A percentile compares a stretch with the other conserved stretches of the same genome.
These are phyloP conservation scores for Epichloe sylvatica DNA, from an alignment of 2,329 filamentous ascomycete species.

Conservation along the genomic window DNA sequence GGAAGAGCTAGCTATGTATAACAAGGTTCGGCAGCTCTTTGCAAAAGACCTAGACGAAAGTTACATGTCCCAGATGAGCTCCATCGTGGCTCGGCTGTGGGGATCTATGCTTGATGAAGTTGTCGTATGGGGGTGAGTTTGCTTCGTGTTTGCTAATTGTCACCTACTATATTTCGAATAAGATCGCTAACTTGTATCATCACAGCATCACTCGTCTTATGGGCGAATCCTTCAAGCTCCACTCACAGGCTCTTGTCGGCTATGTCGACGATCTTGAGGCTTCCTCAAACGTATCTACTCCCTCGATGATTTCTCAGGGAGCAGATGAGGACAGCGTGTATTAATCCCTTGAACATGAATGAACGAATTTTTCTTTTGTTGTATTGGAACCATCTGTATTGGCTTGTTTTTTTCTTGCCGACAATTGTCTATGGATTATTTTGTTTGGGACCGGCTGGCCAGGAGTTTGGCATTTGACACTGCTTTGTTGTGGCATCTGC, in stretches of 20 bases:
- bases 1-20: constrained; percentile 79
- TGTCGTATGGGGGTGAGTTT: constrained; percentile 93
- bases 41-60: constrained; percentile 79
- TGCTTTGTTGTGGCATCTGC: constrained; percentile 19
- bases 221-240: constrained; percentile 95
- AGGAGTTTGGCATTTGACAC: constrained; percentile 14
- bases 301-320: constrained; percentile 58
- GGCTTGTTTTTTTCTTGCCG: neutral
- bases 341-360: constrained; percentile 37
- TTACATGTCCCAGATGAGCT: constrained; percentile 74
- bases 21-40: constrained; percentile 80
- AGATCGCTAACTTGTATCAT: constrained; percentile 9
- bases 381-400: neutral
- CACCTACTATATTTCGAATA: neutral
- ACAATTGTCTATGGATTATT: neutral
- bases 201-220: constrained; percentile 79
- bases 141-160: neutral
- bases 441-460: constrained; percentile 1
- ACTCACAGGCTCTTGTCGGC: constrained; percentile 85
- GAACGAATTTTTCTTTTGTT: constrained; percentile 25
- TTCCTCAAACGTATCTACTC: constrained; percentile 54
- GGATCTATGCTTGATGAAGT: constrained; percentile 97
- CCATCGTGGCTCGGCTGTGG: constrained; percentile 90
- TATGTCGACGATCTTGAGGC: constrained; percentile 76
- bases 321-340: constrained; percentile 60